phyloP scores from a whole-genome alignment of 129 eudicot species.

The Rutidosis leptorrhynchoides region DNA sequence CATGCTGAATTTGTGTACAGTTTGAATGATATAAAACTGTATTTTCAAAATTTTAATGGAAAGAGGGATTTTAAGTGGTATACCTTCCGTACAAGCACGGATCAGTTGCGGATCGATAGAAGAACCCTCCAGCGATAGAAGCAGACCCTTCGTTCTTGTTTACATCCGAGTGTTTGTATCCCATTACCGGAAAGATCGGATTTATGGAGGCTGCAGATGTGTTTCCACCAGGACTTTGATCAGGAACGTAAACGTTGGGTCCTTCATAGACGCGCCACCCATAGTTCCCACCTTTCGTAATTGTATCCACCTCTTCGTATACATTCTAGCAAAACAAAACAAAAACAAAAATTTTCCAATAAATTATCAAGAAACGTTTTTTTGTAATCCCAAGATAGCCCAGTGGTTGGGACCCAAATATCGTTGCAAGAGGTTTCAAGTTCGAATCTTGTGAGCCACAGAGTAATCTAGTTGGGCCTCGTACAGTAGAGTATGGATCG shows the following conservation, averaged over 20 bases:
- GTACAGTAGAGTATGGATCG: too few species aligned
- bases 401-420: too few species aligned
- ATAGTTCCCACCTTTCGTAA: conserved; percentile 72
- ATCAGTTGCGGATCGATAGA: conserved; percentile 70
- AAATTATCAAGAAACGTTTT: not conserved
- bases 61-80: not conserved
- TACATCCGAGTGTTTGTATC: conserved; percentile 66
- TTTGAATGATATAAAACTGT: not conserved
- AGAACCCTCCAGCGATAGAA: conserved; percentile 79
- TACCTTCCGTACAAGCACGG: conserved; percentile 87
- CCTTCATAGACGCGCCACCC: conserved; percentile 94
- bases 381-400: too few species aligned
- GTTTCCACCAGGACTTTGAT: conserved; percentile 58
- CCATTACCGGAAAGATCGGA: conserved; percentile 76
- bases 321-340: conserved; percentile 43
- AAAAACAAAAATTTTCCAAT: not conserved
- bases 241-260: conserved; percentile 40
- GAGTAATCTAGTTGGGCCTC: too few species aligned
- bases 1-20: not conserved
- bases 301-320: conserved; percentile 69
- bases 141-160: conserved; percentile 75
- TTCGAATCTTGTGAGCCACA: too few species aligned
- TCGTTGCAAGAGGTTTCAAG: too few species aligned
- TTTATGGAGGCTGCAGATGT: conserved; percentile 54
- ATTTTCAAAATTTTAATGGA: not conserved